Evolutionary conservation across 169 alveolate species (phyloP).

Genomic region (Plasmodium billcollinsi): DNA sequence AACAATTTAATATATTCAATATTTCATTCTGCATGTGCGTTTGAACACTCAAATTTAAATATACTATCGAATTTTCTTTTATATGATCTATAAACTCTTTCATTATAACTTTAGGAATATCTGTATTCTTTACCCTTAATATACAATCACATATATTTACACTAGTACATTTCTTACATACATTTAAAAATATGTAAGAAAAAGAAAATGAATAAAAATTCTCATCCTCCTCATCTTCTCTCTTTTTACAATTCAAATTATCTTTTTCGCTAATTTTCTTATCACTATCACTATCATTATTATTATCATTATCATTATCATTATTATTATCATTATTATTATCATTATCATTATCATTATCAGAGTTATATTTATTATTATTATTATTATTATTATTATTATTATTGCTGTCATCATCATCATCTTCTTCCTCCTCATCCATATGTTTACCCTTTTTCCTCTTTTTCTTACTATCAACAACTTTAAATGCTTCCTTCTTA

Average conservation of each 20-base stretch:
- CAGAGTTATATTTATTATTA: not conserved
- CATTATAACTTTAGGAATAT: conserved; percentile 76
- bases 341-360: not conserved
- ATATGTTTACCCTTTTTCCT: not conserved
- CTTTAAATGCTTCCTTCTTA: not conserved
- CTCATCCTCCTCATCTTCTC: conserved; percentile 6
- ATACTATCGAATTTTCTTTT: conserved; percentile 78
- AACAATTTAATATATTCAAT: conserved; percentile 35
- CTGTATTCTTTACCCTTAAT: conserved; percentile 73
- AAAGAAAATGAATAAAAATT: conserved; percentile 55
- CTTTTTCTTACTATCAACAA: conserved; percentile 8
- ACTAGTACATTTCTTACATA: conserved; percentile 77
- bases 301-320: not conserved
- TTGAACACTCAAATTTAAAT: conserved; percentile 71
- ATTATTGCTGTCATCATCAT: not conserved
- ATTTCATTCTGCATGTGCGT: conserved; percentile 58
- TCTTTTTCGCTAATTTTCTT: not conserved
- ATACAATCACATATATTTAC: conserved; percentile 80
- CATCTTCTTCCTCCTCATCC: not conserved
- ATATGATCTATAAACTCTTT: conserved; percentile 77
- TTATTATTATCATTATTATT: not conserved
- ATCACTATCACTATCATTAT: not conserved
- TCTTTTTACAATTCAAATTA: not conserved
- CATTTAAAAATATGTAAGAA: conserved; percentile 60
- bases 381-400: not conserved